phyloP scores from a whole-genome alignment of 768 basidiomycete genomes.

The Mycena belliarum region DNA sequence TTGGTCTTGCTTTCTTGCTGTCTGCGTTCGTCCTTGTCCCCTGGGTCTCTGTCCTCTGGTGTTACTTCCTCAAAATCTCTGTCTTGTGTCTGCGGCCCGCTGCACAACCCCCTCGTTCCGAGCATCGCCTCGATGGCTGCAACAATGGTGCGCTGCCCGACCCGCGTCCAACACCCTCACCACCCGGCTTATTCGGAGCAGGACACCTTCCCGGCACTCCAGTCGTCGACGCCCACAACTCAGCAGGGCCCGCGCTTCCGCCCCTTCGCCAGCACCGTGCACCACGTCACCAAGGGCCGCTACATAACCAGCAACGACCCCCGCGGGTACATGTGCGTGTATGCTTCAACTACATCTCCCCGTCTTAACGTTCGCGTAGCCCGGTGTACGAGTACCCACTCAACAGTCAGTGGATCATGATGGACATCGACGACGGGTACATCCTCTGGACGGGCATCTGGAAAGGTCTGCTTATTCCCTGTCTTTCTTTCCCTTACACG shows the following conservation, averaged over 20 bases:
- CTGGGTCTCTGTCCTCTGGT: too few relatives aligned
- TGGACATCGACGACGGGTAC: constrained; percentile 92
- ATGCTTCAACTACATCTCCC: not conserved
- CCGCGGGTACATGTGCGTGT: constrained; percentile 79
- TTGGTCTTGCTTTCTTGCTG: too few relatives aligned
- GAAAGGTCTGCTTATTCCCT: constrained; percentile 62
- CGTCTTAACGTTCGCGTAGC: constrained; percentile 31
- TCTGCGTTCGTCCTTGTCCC: not conserved
- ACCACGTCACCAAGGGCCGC: constrained; percentile 82
- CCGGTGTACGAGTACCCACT: constrained; percentile 90
- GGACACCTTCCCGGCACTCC: not conserved
- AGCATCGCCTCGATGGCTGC: not conserved
- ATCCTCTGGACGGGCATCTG: constrained; percentile 93
- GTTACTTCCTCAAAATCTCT: too few relatives aligned
- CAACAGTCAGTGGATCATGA: constrained; percentile 93
- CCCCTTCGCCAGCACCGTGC: constrained; percentile 73
- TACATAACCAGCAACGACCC: constrained; percentile 92
- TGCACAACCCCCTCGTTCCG: not conserved
- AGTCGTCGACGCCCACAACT: constrained; percentile 4
- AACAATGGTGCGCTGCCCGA: not conserved
- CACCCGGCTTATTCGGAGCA: too few relatives aligned
- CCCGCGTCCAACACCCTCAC: too few relatives aligned
- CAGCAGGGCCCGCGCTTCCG: constrained; percentile 47
- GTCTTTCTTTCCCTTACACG: not conserved
- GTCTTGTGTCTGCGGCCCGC: not conserved